Evolutionary conservation across 371 early-diverging fungal species (phyloP).

Genomic region (Actinomucor elegans): DNA sequence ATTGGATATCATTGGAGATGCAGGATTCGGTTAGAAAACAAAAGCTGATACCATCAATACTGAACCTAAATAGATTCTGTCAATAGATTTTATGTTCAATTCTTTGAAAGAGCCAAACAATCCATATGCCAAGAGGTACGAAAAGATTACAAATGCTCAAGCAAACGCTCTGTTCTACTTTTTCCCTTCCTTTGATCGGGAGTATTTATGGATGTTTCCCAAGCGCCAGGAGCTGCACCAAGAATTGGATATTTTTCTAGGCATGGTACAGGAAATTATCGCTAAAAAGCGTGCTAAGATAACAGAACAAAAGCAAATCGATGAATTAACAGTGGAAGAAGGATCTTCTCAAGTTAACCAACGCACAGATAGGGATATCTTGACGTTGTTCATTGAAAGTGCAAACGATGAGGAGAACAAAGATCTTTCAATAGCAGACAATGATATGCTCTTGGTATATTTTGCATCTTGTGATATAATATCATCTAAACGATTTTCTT

Average conservation of each 20-base stretch:
- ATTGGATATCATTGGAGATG: conserved; percentile 33
- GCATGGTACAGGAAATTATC: conserved; percentile 31
- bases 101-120: conserved; percentile 28
- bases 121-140: not conserved
- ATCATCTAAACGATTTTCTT: conserved; percentile 1
- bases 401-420: conserved; percentile 2
- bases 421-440: conserved; percentile 1
- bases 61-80: conserved; percentile 17
- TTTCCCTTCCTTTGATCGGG: conserved; percentile 48
- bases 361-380: conserved; percentile 7
- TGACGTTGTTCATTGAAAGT: conserved; percentile 12
- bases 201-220: conserved; percentile 7
- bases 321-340: not conserved
- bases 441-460: conserved; percentile 4
- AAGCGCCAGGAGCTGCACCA: conserved; percentile 17
- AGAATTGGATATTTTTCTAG: conserved; percentile 8
- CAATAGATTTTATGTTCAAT: conserved; percentile 33
- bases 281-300: conserved; percentile 28
- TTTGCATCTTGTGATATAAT: not conserved
- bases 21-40: conserved; percentile 12
- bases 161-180: conserved; percentile 26
- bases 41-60: conserved; percentile 9
- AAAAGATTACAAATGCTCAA: not conserved
- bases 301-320: conserved; percentile 3
- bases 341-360: not conserved